A percentile compares a stretch with the other conserved stretches of the same genome.
Evolutionary conservation across 768 basidiomycete species (phyloP).

Genomic region (Gloeostereum incarnatum): DNA sequence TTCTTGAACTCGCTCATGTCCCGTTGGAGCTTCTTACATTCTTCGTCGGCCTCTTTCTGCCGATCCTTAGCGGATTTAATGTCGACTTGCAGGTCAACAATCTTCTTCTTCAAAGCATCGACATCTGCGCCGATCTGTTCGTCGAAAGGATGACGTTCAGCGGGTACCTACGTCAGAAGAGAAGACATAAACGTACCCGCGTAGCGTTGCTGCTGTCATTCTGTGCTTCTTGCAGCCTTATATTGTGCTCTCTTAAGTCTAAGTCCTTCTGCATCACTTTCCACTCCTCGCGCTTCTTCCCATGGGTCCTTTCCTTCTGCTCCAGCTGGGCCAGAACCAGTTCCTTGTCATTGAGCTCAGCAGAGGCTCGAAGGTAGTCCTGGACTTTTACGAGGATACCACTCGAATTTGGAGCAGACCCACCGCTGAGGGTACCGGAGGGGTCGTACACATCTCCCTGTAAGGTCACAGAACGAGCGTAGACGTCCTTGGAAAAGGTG

Average conservation of each 20-base stretch:
- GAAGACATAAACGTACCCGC: slow-evolving; percentile 43
- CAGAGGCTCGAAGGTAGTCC: slow-evolving; percentile 65
- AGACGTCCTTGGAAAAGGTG: slow-evolving; percentile 65
- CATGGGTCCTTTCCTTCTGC: slow-evolving; percentile 41
- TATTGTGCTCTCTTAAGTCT: slow-evolving; percentile 86
- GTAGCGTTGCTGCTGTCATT: slow-evolving; percentile 85
- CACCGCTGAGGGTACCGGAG: slow-evolving; percentile 87
- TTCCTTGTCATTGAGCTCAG: slow-evolving; percentile 40
- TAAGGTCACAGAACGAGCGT: slow-evolving; percentile 81
- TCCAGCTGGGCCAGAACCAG: slow-evolving; percentile 40
- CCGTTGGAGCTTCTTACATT: slow-evolving; percentile 81
- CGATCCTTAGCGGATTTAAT: slow-evolving; percentile 64
- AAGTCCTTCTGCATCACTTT: slow-evolving; percentile 50
- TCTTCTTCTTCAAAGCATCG: slow-evolving; percentile 55
- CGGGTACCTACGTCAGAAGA: neutral
- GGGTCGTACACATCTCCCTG: slow-evolving; percentile 97
- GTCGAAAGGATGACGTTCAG: neutral
- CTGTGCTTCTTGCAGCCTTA: slow-evolving; percentile 74
- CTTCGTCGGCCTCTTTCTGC: slow-evolving; percentile 66
- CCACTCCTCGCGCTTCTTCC: slow-evolving; percentile 54
- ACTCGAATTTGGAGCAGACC: slow-evolving; percentile 69
- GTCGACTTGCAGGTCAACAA: slow-evolving; percentile 46
- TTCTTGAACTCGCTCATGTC: slow-evolving; percentile 99
- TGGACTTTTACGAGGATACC: slow-evolving; percentile 79
- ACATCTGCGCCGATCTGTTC: slow-evolving; percentile 73